These are phyloP conservation scores for Noccaea caerulescens DNA, from an alignment of 345 rosid genomes.

Conservation along the genomic window DNA sequence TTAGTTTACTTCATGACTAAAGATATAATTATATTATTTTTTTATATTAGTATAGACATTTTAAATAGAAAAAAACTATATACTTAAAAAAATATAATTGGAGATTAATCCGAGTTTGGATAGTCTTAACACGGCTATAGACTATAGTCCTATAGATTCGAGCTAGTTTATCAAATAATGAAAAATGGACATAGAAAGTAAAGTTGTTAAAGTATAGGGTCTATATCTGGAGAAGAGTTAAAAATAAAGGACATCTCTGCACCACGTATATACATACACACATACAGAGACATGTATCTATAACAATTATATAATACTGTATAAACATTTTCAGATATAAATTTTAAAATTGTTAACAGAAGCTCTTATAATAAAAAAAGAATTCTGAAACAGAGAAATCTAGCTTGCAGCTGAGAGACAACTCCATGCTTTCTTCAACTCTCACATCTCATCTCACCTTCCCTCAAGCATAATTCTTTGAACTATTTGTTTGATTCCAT, in stretches of 20 bases:
- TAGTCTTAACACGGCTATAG: too few relatives aligned
- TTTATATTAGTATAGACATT: too few relatives aligned
- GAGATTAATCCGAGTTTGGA: too few relatives aligned
- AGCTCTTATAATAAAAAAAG: background rate
- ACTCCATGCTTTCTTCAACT: constrained; percentile 48
- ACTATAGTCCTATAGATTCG: too few relatives aligned
- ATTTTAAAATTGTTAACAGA: constrained; percentile 5
- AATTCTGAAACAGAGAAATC: constrained; percentile 46
- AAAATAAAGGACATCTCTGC: constrained; percentile 24
- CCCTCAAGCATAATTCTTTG: constrained; percentile 16
- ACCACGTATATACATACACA: constrained; percentile 20
- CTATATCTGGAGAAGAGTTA: constrained; percentile 17
- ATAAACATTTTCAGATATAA: constrained; percentile 21
- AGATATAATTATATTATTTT: too few relatives aligned
- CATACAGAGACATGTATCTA: constrained; percentile 21
- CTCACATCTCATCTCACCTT: constrained; percentile 46
- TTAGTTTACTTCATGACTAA: too few relatives aligned
- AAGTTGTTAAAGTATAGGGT: constrained; percentile 10
- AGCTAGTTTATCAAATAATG: background rate
- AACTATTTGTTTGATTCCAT: constrained; percentile 5
- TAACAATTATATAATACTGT: constrained; percentile 13
- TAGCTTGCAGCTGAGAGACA: constrained; percentile 52
- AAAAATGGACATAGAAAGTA: background rate
- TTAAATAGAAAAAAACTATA: too few relatives aligned
- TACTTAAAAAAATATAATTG: too few relatives aligned